Percentiles rank a stretch among this genome's conserved stretches.
phyloP scores from a whole-genome alignment of 495 filamentous ascomycete genomes.

The Penicillium chermesinum region DNA sequence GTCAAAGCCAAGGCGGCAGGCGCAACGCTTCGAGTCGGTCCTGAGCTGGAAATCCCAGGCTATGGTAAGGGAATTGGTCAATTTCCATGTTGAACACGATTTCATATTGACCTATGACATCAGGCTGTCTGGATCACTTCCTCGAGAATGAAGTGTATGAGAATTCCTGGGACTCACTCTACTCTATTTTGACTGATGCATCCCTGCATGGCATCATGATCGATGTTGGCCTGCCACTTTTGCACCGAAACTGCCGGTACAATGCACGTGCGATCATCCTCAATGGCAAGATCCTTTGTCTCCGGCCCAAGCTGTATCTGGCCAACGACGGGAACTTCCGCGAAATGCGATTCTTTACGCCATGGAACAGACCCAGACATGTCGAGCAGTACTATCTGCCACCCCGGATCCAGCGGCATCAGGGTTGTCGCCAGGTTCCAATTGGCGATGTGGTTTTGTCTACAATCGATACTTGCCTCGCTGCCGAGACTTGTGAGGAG shows the following conservation, averaged over 20 bases:
- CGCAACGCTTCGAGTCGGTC: conserved; percentile 9
- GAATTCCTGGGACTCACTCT: conserved; percentile 10
- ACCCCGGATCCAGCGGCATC: conserved; percentile 51
- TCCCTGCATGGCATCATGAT: conserved; percentile 8
- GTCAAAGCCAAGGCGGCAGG: conserved; percentile 8
- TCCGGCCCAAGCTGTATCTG: conserved; percentile 76
- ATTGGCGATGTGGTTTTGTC: conserved; percentile 72
- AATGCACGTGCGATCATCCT: conserved; percentile 49
- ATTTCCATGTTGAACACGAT: background rate
- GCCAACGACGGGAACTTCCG: conserved; percentile 49
- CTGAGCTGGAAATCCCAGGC: conserved; percentile 10
- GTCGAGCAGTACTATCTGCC: conserved; percentile 69
- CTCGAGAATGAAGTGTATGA: conserved; percentile 10
- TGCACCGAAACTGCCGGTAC: conserved; percentile 10
- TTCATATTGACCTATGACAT: background rate
- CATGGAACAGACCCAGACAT: conserved; percentile 52
- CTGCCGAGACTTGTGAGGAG: conserved; percentile 71
- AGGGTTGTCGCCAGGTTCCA: conserved; percentile 53
- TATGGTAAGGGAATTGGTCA: conserved; percentile 2
- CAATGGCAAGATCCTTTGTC: conserved; percentile 62
- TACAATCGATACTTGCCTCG: conserved; percentile 65
- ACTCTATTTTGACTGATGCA: conserved; percentile 9
- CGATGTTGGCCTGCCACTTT: conserved; percentile 9
- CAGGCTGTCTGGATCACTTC: conserved; percentile 11
- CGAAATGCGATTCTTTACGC: conserved; percentile 53